Conservation (phyloP, 2,329 filamentous ascomycete genomes). For the Cryphonectria parasitica region DNA sequence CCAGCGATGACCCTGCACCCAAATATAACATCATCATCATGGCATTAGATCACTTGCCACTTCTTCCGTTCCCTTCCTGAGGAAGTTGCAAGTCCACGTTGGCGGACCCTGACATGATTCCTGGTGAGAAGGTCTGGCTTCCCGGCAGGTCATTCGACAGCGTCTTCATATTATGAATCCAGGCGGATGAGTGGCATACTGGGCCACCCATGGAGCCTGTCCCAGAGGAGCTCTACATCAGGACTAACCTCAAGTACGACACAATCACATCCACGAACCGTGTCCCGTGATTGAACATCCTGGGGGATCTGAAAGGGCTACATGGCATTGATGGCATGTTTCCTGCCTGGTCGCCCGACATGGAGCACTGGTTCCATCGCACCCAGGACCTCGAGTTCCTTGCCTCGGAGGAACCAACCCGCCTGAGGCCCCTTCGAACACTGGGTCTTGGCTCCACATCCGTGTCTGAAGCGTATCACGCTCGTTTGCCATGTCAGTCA, state of each 20-base stretch:
- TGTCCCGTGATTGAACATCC: fast-evolving
- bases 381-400: neutral
- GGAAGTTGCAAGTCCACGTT: neutral
- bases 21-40: neutral
- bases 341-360: neutral
- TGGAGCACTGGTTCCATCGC: slow-evolving; percentile 4
- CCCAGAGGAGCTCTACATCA: neutral
- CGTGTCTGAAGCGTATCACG: neutral
- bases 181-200: no score
- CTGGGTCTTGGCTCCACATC: neutral
- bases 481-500: neutral
- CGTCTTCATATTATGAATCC: no score
- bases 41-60: neutral
- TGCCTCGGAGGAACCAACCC: neutral
- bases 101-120: neutral
- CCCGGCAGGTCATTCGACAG: neutral
- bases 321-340: neutral
- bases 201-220: neutral
- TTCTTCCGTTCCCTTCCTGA: slow-evolving; percentile 1
- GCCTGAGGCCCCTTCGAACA: neutral
- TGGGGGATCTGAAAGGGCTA: neutral
- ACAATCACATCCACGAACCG: neutral
- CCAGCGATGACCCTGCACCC: neutral
- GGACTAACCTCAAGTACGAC: neutral
- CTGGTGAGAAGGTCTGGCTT: neutral